These are phyloP conservation scores for Umbelopsis vinacea DNA, from an alignment of 192 early-diverging fungal genomes.

Conservation along the genomic window DNA sequence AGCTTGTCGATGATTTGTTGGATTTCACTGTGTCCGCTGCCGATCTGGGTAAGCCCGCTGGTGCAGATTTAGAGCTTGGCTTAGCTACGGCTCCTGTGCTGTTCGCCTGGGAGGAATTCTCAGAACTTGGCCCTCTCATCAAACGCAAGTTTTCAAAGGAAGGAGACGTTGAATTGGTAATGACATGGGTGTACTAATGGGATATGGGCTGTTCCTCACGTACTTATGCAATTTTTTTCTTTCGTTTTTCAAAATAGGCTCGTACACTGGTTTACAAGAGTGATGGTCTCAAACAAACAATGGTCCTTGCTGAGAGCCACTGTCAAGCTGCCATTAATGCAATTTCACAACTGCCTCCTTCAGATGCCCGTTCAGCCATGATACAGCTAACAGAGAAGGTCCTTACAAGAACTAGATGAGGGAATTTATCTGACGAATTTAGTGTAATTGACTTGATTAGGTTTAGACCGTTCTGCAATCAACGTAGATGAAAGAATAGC, in stretches of 20 bases:
- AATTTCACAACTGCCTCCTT: constrained; percentile 68
- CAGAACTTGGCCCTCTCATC: constrained; percentile 82
- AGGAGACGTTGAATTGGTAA: constrained; percentile 79
- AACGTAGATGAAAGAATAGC: neutral
- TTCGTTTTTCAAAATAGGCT: constrained; percentile 51
- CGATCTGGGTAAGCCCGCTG: constrained; percentile 88
- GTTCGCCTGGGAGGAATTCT: constrained; percentile 88
- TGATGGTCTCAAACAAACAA: constrained; percentile 77
- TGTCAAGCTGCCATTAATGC: constrained; percentile 76
- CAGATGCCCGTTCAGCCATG: constrained; percentile 76
- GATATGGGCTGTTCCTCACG: neutral
- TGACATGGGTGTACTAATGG: neutral
- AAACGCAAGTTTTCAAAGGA: constrained; percentile 80
- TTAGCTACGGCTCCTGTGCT: constrained; percentile 94
- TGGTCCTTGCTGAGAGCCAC: constrained; percentile 73
- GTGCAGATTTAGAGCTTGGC: constrained; percentile 88
- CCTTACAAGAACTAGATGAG: constrained; percentile 77
- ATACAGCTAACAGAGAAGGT: constrained; percentile 82
- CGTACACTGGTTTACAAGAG: constrained; percentile 78
- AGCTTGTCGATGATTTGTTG: constrained; percentile 89
- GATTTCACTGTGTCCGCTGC: constrained; percentile 81
- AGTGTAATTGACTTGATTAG: constrained; percentile 5
- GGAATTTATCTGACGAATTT: neutral
- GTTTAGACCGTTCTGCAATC: constrained; percentile 9
- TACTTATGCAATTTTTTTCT: too few species aligned